phyloP scores from a whole-genome alignment of 305 asterid genomes.

The Fraxinus nigra region DNA sequence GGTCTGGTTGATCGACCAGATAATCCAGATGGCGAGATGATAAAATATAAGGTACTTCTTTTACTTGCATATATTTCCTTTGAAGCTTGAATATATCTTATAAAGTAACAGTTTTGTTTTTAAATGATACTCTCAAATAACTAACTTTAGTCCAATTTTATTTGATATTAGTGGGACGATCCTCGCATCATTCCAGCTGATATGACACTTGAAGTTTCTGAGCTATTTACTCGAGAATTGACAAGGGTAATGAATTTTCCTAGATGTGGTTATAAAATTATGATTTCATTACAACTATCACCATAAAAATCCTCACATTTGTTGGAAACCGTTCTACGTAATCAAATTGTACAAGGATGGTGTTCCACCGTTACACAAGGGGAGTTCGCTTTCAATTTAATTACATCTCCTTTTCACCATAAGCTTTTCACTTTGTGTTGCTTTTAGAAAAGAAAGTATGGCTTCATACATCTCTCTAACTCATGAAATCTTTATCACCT shows the following conservation, averaged over 20 bases:
- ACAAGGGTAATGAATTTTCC: slow-evolving; percentile 63
- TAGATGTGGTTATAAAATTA: slow-evolving; percentile 4
- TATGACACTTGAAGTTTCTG: slow-evolving; percentile 92
- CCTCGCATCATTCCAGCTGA: slow-evolving; percentile 80
- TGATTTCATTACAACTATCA: neutral
- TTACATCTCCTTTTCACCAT: neutral
- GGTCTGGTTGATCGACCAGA: slow-evolving; percentile 76
- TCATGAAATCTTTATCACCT: neutral
- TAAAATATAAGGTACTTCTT: slow-evolving; percentile 65
- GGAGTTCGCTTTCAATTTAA: neutral
- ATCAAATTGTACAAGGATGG: neutral
- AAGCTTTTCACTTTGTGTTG: neutral
- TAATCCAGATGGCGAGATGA: slow-evolving; percentile 78
- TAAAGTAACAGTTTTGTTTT: slow-evolving; percentile 19
- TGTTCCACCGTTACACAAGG: neutral
- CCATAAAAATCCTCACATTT: neutral
- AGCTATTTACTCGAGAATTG: slow-evolving; percentile 89
- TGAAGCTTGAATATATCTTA: slow-evolving; percentile 10
- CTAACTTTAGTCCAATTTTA: slow-evolving; percentile 28
- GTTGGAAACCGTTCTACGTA: neutral
- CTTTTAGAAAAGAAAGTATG: neutral
- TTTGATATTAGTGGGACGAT: slow-evolving; percentile 82
- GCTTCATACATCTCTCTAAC: neutral
- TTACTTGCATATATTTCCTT: neutral
- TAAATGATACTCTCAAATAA: slow-evolving; percentile 3